Conservation (phyloP, 2,329 filamentous ascomycete genomes). For the Didymella keratinophila region DNA sequence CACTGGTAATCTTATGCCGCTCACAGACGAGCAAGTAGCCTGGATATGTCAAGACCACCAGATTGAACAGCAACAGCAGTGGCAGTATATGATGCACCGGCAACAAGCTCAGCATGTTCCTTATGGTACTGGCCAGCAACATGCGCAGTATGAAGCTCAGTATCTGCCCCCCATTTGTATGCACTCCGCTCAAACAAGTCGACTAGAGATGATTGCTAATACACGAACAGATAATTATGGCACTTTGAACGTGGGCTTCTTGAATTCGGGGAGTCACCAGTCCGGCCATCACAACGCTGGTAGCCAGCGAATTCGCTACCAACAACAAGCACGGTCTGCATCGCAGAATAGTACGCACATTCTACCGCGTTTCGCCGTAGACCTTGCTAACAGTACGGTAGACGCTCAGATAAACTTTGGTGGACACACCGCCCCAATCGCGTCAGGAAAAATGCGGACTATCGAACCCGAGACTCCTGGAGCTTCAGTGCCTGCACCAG, state of each 20-base stretch:
- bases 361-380: background rate
- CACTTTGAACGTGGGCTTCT: background rate
- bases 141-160: background rate
- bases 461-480: background rate
- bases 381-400: background rate
- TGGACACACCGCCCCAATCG: too few species aligned
- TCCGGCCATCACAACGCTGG: too few species aligned
- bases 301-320: background rate
- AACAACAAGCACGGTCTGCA: background rate
- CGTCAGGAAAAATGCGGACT: background rate
- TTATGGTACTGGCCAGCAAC: background rate
- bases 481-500: background rate
- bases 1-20: background rate
- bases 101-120: background rate
- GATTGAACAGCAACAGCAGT: background rate
- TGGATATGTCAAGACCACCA: background rate
- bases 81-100: background rate
- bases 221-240: background rate
- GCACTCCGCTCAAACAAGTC: background rate
- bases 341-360: background rate
- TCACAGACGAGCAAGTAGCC: background rate
- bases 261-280: too few species aligned
- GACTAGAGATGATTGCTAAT: background rate
- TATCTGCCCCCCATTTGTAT: background rate
- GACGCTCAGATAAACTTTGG: background rate